These are phyloP conservation scores for Neonectria sp. DNA, from an alignment of 2,329 filamentous ascomycete genomes.

Conservation along the genomic window DNA sequence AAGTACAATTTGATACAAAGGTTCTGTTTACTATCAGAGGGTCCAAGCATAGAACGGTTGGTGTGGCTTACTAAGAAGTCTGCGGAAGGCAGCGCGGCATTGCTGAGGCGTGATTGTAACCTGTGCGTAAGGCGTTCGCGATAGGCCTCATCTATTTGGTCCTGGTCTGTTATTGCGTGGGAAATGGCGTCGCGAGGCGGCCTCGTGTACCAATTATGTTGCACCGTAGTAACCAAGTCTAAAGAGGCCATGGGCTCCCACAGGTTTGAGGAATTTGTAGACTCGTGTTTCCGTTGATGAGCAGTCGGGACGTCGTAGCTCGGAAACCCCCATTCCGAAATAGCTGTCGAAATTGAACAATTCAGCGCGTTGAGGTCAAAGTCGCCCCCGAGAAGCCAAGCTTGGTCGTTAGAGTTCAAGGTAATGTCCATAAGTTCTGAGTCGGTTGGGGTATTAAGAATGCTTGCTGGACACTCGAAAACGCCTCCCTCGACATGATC, in stretches of 20 bases:
- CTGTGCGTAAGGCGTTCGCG: constrained; percentile 23
- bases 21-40: constrained; percentile 30
- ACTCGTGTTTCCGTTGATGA: neutral
- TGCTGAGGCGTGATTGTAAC: constrained; percentile 17
- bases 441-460: neutral
- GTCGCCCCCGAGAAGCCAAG: constrained; percentile 7
- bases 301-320: neutral
- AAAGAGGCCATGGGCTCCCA: neutral
- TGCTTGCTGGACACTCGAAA: neutral
- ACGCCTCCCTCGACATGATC: neutral
- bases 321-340: neutral
- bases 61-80: constrained; percentile 31
- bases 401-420: neutral
- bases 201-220: constrained; percentile 9
- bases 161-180: no score
- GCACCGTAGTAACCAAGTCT: neutral
- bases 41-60: neutral
- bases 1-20: constrained; percentile 42
- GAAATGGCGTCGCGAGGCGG: no score
- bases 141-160: constrained; percentile 29
- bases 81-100: constrained; percentile 33
- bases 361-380: constrained; percentile 4
- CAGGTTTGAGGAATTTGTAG: neutral
- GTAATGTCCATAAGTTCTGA: constrained; percentile 5
- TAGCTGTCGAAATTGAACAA: constrained; percentile 3